Base-by-base conservation (phyloP, 768 basidiomycete genomes). In the Chalciporus piperatus region DNA sequence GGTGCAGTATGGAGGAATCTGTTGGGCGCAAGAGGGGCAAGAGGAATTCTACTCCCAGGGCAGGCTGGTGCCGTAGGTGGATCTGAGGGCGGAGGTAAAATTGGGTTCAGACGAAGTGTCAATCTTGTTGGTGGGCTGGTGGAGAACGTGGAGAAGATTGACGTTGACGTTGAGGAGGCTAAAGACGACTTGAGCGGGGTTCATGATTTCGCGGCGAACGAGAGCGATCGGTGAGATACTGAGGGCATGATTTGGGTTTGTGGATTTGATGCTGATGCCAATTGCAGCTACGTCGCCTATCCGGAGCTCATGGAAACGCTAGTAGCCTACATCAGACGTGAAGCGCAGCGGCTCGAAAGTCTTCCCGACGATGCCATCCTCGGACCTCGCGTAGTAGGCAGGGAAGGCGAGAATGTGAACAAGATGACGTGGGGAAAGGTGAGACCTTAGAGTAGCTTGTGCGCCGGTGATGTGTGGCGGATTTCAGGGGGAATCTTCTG, bases 1-100 rank as follows among this genome's bases (percentile, higher is more conserved):
- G 87, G 75, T 13, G 89, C 91, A 1, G 72, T 97, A 0, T 98
- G 96, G 96, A 76, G 96, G 44, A 97, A 98, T 67, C 62, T 97
- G 33, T 84, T 97, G 37, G 92, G 89, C 8, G 89, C 83, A 1
- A 79, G 92, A 12, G 94, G 92, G 6, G 89, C 89, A 9, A 75
- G 78, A 51, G 89, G 87, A 2, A 85, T 91, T 47, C 74, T 73
- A 2, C 75, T 75, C 50, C 37, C 49, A 0, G 48, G 14, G n/a
- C 45, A 28, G 0, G 12, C 23, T 14, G 50, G 49, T 61, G 32
- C 44, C 22, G 2, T 22, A 27, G 27, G 27, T 27, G 27, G 27
- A 27, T 27, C 27, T 39, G 42, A 64, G 44, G 19, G 41, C 2
- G 23, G 20, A 6, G 32, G 22, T 14, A 40, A 39, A 33, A 27